Percentiles rank a stretch among this genome's conserved stretches.
Evolutionary conservation across 495 filamentous ascomycete genomes (phyloP).

Genomic region (Cercophora samala): DNA sequence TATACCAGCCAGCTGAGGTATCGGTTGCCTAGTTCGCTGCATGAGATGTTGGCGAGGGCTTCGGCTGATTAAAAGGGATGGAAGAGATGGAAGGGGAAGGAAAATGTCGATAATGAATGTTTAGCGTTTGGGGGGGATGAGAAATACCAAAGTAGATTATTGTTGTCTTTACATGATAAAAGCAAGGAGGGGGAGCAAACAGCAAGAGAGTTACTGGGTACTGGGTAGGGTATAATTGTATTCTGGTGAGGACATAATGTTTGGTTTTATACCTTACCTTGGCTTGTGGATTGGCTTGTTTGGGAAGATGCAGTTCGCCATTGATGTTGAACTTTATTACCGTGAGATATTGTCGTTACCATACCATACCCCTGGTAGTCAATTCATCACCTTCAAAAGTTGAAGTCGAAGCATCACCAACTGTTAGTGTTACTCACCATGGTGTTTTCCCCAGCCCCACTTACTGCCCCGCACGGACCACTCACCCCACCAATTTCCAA

Average conservation of each 20-base stretch:
- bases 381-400: too few relatives aligned
- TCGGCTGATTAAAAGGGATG: constrained; percentile 55
- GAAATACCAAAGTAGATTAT: neutral
- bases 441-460: too few relatives aligned
- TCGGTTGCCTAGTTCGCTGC: constrained; percentile 66
- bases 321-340: too few relatives aligned
- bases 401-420: too few relatives aligned
- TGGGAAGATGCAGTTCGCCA: too few relatives aligned
- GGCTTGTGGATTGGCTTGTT: too few relatives aligned
- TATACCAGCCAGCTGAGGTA: constrained; percentile 95
- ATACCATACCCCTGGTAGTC: too few relatives aligned
- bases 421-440: too few relatives aligned
- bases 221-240: neutral
- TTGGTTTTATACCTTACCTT: too few relatives aligned
- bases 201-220: neutral
- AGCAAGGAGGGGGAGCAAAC: neutral
- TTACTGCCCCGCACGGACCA: neutral
- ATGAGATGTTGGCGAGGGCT: constrained; percentile 75
- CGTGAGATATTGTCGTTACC: too few relatives aligned
- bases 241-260: neutral
- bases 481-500: neutral
- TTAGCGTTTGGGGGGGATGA: neutral
- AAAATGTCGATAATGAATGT: neutral
- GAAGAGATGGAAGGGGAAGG: neutral
- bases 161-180: neutral